Percentiles rank a stretch among this genome's conserved stretches.
phyloP scores from a whole-genome alignment of 495 filamentous ascomycete genomes.

The Evernia prunastri region DNA sequence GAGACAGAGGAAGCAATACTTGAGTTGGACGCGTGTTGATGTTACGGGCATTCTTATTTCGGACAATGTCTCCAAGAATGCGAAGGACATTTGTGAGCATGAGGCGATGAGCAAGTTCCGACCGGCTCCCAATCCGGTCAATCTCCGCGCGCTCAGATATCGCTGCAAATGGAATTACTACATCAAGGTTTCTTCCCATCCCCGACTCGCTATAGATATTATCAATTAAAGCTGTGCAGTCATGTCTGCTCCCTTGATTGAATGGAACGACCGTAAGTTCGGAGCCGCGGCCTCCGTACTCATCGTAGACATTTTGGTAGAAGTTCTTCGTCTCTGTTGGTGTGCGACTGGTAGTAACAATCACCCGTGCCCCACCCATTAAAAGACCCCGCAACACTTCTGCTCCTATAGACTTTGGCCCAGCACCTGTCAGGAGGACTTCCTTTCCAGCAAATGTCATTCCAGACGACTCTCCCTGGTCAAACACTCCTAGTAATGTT shows the following conservation, averaged over 20 bases:
- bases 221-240: constrained; percentile 24
- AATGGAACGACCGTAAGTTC: constrained; percentile 27
- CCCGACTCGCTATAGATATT: constrained; percentile 24
- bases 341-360: background rate
- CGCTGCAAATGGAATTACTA: constrained; percentile 31
- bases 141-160: constrained; percentile 27
- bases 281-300: constrained; percentile 25
- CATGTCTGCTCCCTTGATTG: constrained; percentile 32
- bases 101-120: constrained; percentile 26
- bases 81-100: constrained; percentile 28
- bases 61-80: constrained; percentile 20
- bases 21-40: constrained; percentile 19
- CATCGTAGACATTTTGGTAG: background rate
- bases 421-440: background rate
- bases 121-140: constrained; percentile 23
- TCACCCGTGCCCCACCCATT: background rate
- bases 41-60: constrained; percentile 23
- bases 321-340: background rate
- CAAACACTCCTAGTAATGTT: background rate
- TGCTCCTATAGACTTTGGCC: background rate
- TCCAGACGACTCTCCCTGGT: background rate
- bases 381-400: background rate
- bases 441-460: background rate
- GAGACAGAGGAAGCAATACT: constrained; percentile 29
- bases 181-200: constrained; percentile 25